Base-by-base conservation (phyloP, 2,329 filamentous ascomycete species). In the Beauveria caledonica region DNA sequence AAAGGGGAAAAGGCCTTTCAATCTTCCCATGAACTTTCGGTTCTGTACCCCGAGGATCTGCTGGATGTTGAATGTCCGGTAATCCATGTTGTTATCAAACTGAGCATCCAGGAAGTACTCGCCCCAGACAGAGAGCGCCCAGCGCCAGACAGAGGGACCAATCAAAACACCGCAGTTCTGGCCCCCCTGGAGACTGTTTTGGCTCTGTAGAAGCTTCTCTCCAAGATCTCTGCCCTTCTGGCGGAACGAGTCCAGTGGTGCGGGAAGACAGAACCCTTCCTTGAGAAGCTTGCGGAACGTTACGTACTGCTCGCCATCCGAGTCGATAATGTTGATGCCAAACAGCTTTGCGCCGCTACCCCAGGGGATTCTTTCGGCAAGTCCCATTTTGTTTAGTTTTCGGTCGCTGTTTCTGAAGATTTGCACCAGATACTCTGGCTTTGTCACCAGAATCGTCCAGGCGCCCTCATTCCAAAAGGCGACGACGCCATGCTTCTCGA, bases 91-190 rank as follows among this genome's bases (percentile, higher is more conserved):
- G 25, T 10, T 21, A 19, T 17, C 46, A 4, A 59, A 42, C 23
- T 59, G 36, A 9, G 48, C 39, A n/a, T 59, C 56, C n/a, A 59
- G 13, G 17, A 59, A 59, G 9, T 59, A 59, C 17, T 59, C 56
- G 21, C 56, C 56, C 33, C 39, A 52, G 36, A 59, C 46, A 9
- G 56, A 59, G 4, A 52, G 36, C 2, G 56, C 33, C 56, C 56
- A 59, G 9, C 48, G 56, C 46, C 46, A 52, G 6, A 59, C 56
- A 10, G n/a, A 1, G 1, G 46, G 46, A 2, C 56, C 36, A 17
- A 59, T 25, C 2, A 44, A 13, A 8, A 59, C 56, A 13, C 56
- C 56, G 3, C 15, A n/a, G 1, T 15, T 11, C 3, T 46, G 25
- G 17, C 9, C 29, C 3, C 9, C 29, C 3, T 17, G 13, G 11